phyloP scores from a whole-genome alignment of 2,329 filamentous ascomycete species.

The Elsinoe fawcettii region DNA sequence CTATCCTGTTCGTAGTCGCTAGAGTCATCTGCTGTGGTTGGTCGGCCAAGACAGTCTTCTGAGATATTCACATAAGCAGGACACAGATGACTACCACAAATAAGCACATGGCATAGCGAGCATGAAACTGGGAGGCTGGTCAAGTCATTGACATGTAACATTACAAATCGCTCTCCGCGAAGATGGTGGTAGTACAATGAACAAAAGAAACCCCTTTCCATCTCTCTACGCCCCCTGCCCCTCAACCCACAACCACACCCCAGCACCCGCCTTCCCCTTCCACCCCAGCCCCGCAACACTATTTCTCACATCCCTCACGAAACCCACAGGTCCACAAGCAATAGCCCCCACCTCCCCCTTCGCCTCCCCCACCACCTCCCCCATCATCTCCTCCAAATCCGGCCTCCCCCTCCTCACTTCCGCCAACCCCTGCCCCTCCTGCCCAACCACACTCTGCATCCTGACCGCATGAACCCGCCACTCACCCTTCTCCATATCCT shows the following conservation, averaged over 20 bases:
- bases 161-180: background rate
- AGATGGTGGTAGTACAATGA: background rate
- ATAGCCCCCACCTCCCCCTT: conserved; percentile 23
- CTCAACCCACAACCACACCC: conserved; percentile 10
- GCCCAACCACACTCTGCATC: background rate
- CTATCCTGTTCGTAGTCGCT: background rate
- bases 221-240: background rate
- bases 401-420: conserved; percentile 22
- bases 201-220: background rate
- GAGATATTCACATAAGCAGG: background rate
- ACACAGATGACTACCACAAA: background rate
- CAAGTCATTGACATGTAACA: conserved; percentile 5
- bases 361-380: conserved; percentile 21
- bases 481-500: conserved; percentile 9
- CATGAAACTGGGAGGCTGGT: too few relatives aligned
- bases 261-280: background rate
- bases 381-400: conserved; percentile 18
- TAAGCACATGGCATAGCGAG: too few relatives aligned
- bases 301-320: conserved; percentile 22
- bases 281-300: conserved; percentile 14
- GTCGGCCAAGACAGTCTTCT: background rate
- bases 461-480: background rate
- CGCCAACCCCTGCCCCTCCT: background rate
- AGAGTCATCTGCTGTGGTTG: background rate
- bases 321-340: conserved; percentile 22